These are phyloP conservation scores for Lactifluus echinatus DNA, from an alignment of 768 basidiomycete species.

Conservation along the genomic window DNA sequence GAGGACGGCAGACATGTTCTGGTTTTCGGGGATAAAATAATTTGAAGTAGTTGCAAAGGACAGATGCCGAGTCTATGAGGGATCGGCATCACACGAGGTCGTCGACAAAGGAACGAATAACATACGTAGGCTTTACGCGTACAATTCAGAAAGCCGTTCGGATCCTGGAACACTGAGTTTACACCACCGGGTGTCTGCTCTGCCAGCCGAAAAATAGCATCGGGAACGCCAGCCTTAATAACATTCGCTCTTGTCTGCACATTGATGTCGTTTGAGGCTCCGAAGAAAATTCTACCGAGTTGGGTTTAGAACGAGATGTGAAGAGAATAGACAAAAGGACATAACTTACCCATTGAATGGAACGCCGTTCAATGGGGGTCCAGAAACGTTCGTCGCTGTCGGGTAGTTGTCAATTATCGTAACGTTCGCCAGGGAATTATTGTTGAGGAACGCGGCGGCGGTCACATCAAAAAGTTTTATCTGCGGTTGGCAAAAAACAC, in stretches of 20 bases:
- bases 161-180: constrained; percentile 38
- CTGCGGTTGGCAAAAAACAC: constrained; percentile 50
- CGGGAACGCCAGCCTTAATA: constrained; percentile 45
- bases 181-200: constrained; percentile 33
- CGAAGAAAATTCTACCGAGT: constrained; percentile 16
- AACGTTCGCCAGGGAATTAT: constrained; percentile 35
- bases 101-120: neutral
- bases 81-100: neutral
- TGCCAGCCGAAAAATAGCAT: constrained; percentile 51
- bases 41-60: constrained; percentile 45
- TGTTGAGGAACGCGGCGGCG: constrained; percentile 37
- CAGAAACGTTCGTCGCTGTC: constrained; percentile 45
- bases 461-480: constrained; percentile 38
- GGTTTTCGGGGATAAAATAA: constrained; percentile 44
- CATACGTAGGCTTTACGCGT: constrained; percentile 44
- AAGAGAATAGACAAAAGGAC: neutral
- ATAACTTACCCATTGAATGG: constrained; percentile 50
- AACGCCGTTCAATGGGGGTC: constrained; percentile 34
- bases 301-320: neutral
- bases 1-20: constrained; percentile 32
- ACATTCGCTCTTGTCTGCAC: constrained; percentile 43
- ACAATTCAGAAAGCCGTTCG: constrained; percentile 44
- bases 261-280: constrained; percentile 31
- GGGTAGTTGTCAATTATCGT: constrained; percentile 25
- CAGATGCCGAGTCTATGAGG: constrained; percentile 46